phyloP scores from a whole-genome alignment of 768 basidiomycete species.

The Trametes cubensis region DNA sequence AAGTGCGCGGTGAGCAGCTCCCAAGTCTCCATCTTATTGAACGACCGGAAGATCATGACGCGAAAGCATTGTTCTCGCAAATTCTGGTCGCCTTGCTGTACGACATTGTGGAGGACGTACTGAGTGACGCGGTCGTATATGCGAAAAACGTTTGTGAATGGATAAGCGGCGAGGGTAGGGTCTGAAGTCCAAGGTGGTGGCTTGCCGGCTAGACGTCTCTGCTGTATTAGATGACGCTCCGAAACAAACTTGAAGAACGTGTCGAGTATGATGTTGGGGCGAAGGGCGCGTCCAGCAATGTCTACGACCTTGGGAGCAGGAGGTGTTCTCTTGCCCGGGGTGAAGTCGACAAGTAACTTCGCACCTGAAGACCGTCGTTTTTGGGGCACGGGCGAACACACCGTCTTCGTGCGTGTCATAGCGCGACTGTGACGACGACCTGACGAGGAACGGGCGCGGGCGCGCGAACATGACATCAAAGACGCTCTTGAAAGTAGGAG shows the following conservation, averaged over 20 bases:
- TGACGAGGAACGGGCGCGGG: not conserved
- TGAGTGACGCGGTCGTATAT: conserved; percentile 73
- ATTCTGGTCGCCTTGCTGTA: conserved; percentile 64
- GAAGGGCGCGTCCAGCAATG: conserved; percentile 31
- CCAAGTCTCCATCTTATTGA: conserved; percentile 75
- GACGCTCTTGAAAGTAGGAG: not conserved
- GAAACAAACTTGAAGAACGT: conserved; percentile 36
- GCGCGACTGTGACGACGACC: not conserved
- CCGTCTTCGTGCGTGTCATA: conserved; percentile 12
- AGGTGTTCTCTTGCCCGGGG: conserved; percentile 4
- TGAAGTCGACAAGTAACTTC: conserved; percentile 3
- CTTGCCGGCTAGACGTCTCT: conserved; percentile 33
- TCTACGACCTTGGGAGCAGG: conserved; percentile 18
- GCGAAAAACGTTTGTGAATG: conserved; percentile 77
- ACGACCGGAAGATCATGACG: conserved; percentile 69
- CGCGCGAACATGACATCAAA: not conserved
- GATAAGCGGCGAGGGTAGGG: conserved; percentile 52
- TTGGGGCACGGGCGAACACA: not conserved
- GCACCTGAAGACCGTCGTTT: conserved; percentile 4
- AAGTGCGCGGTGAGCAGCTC: conserved; percentile 55
- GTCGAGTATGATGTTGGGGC: conserved; percentile 32
- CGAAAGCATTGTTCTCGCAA: conserved; percentile 71
- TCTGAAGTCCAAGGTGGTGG: conserved; percentile 64
- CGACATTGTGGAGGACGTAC: conserved; percentile 68
- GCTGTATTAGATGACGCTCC: conserved; percentile 36